phyloP scores from a whole-genome alignment of 768 basidiomycete species.

The Tricholoma terreum region DNA sequence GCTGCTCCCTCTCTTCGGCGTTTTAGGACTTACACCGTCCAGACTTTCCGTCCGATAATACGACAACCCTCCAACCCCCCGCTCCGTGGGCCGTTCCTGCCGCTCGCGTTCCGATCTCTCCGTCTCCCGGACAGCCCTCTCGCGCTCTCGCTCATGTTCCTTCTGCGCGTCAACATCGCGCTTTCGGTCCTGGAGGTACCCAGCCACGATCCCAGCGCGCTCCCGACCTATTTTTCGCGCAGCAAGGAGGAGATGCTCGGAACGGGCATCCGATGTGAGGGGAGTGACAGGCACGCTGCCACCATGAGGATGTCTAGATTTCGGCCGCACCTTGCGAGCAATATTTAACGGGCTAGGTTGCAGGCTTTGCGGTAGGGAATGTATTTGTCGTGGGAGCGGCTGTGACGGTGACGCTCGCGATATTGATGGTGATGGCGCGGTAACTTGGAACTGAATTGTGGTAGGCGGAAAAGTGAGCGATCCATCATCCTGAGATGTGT shows the following conservation, averaged over 20 bases:
- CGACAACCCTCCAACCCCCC: conserved; percentile 13
- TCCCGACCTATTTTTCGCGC: conserved; percentile 66
- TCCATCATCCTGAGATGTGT: conserved; percentile 10
- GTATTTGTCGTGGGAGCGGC: neutral
- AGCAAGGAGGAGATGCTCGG: conserved; percentile 69
- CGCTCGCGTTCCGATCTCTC: conserved; percentile 30
- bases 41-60: conserved; percentile 16
- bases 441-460: conserved; percentile 19
- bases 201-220: conserved; percentile 54
- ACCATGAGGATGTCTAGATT: conserved; percentile 18
- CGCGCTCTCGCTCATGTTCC: conserved; percentile 25
- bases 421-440: conserved; percentile 7
- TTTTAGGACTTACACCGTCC: conserved; percentile 14
- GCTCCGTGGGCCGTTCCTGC: conserved; percentile 22
- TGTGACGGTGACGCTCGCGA: conserved; percentile 9
- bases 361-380: neutral
- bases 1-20: conserved; percentile 11
- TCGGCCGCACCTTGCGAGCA: conserved; percentile 1
- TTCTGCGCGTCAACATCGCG: conserved; percentile 36
- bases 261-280: conserved; percentile 59
- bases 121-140: conserved; percentile 24
- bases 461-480: conserved; percentile 18
- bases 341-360: neutral
- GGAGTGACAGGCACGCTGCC: conserved; percentile 24
- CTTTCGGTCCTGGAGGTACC: conserved; percentile 40